Evolutionary conservation across 768 basidiomycete species (phyloP).

Genomic region (Lanmaoa pseudosensibilis): DNA sequence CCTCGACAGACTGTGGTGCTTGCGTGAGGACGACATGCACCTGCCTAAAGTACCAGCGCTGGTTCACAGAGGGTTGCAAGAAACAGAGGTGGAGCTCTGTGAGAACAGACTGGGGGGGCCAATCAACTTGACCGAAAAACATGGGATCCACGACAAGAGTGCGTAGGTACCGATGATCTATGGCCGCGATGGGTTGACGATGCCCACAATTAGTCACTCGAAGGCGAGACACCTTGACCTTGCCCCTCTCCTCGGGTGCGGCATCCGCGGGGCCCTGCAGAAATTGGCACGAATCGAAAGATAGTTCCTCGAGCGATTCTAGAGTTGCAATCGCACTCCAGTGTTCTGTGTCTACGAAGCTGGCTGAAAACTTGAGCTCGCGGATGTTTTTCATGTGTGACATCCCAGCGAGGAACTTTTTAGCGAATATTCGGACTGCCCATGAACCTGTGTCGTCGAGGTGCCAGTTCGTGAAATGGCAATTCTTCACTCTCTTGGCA

Average conservation of each 20-base stretch:
- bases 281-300: constrained; percentile 8
- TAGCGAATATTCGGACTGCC: background rate
- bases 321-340: constrained; percentile 17
- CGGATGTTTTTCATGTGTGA: constrained; percentile 21
- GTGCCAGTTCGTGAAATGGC: constrained; percentile 10
- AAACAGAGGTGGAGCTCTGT: background rate
- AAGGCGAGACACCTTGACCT: constrained; percentile 12
- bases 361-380: constrained; percentile 7
- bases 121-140: background rate
- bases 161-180: background rate
- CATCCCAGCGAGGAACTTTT: constrained; percentile 5
- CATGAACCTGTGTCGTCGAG: background rate
- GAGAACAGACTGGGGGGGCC: constrained; percentile 1
- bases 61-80: background rate
- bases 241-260: background rate
- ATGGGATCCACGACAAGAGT: background rate
- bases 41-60: background rate
- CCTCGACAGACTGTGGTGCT: background rate
- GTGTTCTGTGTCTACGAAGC: constrained; percentile 12
- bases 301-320: constrained; percentile 15
- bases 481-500: constrained; percentile 31
- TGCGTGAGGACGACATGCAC: background rate
- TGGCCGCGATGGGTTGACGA: background rate
- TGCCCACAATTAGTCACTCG: background rate
- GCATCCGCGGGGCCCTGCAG: background rate